Percentiles rank a stretch among this genome's conserved stretches.
Evolutionary conservation across 163 green algal species (phyloP).

Genomic region (Coccomyxa subellipsoidea): DNA sequence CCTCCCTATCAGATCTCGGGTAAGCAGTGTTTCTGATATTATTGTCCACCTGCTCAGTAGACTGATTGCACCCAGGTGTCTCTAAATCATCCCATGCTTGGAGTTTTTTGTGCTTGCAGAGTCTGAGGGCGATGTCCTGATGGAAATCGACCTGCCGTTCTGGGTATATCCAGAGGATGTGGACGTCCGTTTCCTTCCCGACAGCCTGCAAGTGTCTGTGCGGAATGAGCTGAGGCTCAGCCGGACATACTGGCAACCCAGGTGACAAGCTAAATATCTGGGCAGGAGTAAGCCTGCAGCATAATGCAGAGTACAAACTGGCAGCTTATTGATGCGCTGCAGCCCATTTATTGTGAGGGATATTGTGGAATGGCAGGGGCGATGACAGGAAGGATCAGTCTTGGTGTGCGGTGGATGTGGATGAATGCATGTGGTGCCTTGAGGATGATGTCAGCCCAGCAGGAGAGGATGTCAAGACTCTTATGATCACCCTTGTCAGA

Average conservation of each 20-base stretch:
- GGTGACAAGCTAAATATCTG: not conserved
- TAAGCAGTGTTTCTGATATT: too few relatives aligned
- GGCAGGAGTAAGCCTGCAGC: too few relatives aligned
- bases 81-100: not conserved
- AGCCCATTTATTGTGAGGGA: not conserved
- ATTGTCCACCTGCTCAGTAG: too few relatives aligned
- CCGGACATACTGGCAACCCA: constrained; percentile 51
- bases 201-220: constrained; percentile 45
- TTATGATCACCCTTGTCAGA: constrained; percentile 54
- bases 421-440: constrained; percentile 56
- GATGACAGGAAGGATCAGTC: constrained; percentile 22
- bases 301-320: not conserved
- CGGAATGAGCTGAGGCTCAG: constrained; percentile 34
- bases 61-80: too few relatives aligned
- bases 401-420: constrained; percentile 33
- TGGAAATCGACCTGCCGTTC: constrained; percentile 72
- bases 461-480: constrained; percentile 35
- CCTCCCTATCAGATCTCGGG: constrained; percentile 57
- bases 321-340: not conserved
- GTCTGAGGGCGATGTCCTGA: constrained; percentile 49
- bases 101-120: constrained; percentile 31
- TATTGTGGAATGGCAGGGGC: not conserved
- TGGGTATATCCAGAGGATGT: constrained; percentile 71
- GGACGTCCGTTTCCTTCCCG: constrained; percentile 36
- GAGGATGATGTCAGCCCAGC: constrained; percentile 40